Base-by-base conservation (phyloP, 169 alveolate genomes). In the Plasmodium falciparum region DNA sequence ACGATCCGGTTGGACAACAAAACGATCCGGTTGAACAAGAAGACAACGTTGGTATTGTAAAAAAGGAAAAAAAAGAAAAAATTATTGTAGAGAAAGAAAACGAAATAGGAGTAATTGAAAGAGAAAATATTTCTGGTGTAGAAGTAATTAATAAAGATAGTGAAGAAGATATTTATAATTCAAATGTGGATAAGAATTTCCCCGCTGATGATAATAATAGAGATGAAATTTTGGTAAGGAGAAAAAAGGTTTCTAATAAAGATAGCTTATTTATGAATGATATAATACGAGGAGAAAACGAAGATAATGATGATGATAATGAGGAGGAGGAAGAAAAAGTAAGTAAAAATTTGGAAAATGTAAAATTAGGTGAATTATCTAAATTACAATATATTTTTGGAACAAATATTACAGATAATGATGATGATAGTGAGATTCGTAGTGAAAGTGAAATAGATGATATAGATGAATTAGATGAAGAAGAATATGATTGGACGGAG, bases 291-390 rank as follows among this genome's bases (percentile, higher is more conserved):
- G 56, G 24, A 56, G 22, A n/a, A 9, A 63, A 73, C 8, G n/a
- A 54, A 29, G 26, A 2, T 24, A 17, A 12, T 54, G 17, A 22
- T 22, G n/a, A 54, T n/a, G 26, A 2, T 24, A 15, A 12, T 54
- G 17, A 22, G 12, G 0, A 7, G 0, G 73, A 26, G 26, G 3
- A 5, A n/a, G 43, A 8, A 12, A 33, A n/a, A 15, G 8, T 26
- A 15, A 13, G 6, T 8, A 24, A 17, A 72, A 26, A 11, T 24
- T 15, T n/a, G 56, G 85, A 12, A 12, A 45, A 20, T 24, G 61
- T 22, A 70, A 29, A 56, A 17, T 26, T 11, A 65, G 45, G 62
- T 54, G 62, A 54, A 54, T n/a, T 54, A n/a, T 20, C 62, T n/a
- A 54, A 54, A n/a, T 54, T 54, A 17, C 62, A 11, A 11, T 39